Evolutionary conservation across 2,329 filamentous ascomycete species (phyloP).

Genomic region (Fusarium sp.): DNA sequence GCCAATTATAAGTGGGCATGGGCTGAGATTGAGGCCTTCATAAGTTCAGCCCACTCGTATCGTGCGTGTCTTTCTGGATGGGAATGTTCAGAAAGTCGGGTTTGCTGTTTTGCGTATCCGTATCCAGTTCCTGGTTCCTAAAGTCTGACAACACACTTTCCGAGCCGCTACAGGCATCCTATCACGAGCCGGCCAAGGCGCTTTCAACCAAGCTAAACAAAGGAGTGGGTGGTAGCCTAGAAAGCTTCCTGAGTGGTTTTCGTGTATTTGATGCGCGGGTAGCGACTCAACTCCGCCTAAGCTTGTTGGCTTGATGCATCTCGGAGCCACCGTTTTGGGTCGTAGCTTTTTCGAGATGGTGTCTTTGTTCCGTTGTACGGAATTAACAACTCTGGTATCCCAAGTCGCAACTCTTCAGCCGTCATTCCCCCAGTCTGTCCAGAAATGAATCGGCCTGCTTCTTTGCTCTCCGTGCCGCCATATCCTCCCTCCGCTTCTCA

Average conservation of each 20-base stretch:
- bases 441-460: conserved; percentile 80
- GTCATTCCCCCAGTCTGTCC: conserved; percentile 59
- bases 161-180: conserved; percentile 11
- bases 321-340: conserved; percentile 29
- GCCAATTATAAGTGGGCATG: conserved; percentile 14
- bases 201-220: conserved; percentile 11
- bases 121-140: conserved; percentile 19
- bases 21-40: conserved; percentile 23
- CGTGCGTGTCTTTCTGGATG: conserved; percentile 19
- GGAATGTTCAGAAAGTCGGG: conserved; percentile 7
- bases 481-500: conserved; percentile 70
- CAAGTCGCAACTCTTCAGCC: neutral
- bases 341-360: conserved; percentile 13
- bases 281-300: conserved; percentile 10
- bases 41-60: conserved; percentile 22
- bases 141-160: conserved; percentile 10
- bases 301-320: conserved; percentile 24
- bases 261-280: conserved; percentile 16
- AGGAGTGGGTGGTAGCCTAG: conserved; percentile 22
- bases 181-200: conserved; percentile 9
- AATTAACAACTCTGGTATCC: neutral
- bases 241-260: conserved; percentile 15
- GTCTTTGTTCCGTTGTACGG: conserved; percentile 31
- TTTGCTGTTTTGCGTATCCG: conserved; percentile 11
- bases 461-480: conserved; percentile 70